These are phyloP conservation scores for Trichaptum fuscoviolaceum DNA, from an alignment of 768 basidiomycete genomes.

Conservation along the genomic window DNA sequence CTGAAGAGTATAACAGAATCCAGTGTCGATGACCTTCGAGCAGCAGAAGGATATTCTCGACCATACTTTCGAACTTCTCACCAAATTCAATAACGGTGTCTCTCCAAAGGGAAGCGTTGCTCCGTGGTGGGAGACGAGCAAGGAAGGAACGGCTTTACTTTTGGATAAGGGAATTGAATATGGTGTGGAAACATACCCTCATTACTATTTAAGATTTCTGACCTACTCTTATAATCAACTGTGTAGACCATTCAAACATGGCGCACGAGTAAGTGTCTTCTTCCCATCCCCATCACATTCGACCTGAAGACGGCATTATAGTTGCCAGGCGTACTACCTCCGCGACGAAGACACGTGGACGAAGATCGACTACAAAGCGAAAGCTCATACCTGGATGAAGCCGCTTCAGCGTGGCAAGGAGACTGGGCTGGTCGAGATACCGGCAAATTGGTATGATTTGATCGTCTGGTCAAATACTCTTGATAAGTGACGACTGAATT, in stretches of 20 bases:
- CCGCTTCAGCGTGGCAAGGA: slow-evolving; percentile 58
- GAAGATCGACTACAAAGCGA: slow-evolving; percentile 58
- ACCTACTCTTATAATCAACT: no score
- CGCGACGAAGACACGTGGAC: slow-evolving; percentile 67
- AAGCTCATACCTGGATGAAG: slow-evolving; percentile 70
- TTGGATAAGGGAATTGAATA: slow-evolving; percentile 73
- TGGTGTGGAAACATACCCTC: slow-evolving; percentile 31
- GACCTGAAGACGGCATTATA: slow-evolving; percentile 20
- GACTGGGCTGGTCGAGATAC: slow-evolving; percentile 60
- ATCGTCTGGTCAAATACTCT: neutral
- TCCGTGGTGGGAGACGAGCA: slow-evolving; percentile 78
- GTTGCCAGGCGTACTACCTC: slow-evolving; percentile 62
- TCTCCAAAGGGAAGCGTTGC: slow-evolving; percentile 63
- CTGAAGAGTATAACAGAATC: slow-evolving; percentile 39
- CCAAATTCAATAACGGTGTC: slow-evolving; percentile 55
- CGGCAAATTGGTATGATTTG: slow-evolving; percentile 56
- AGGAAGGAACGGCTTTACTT: slow-evolving; percentile 57
- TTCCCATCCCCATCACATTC: neutral
- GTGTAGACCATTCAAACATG: slow-evolving; percentile 54
- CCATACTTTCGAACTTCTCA: slow-evolving; percentile 58
- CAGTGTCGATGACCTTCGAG: slow-evolving; percentile 48
- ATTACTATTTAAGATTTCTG: no score
- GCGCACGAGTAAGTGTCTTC: slow-evolving; percentile 37
- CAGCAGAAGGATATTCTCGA: slow-evolving; percentile 72
- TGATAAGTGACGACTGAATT: neutral